Conservation (phyloP, 1,284 basidiomycete genomes). For the Laetiporus sulphureus region DNA sequence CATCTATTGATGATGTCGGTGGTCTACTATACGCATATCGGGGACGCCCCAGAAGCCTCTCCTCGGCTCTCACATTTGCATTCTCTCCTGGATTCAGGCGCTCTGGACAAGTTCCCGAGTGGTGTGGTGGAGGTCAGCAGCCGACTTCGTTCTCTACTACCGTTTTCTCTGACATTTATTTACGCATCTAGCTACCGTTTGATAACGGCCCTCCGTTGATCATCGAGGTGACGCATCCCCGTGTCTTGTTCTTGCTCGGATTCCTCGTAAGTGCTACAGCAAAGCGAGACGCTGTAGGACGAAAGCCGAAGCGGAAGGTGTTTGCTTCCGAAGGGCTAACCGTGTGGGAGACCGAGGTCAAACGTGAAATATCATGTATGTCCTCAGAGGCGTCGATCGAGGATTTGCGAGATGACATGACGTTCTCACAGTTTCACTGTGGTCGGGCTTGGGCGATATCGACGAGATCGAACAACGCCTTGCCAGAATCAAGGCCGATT, state of each 20-base stretch:
- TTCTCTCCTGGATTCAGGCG: constrained; percentile 52
- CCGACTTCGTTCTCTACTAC: neutral
- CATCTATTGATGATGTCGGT: constrained; percentile 53
- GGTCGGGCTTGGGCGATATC: constrained; percentile 46
- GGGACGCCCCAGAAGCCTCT: constrained; percentile 36
- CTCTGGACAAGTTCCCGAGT: constrained; percentile 37
- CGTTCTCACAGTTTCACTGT: constrained; percentile 31
- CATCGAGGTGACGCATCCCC: constrained; percentile 60
- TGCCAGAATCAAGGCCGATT: constrained; percentile 60
- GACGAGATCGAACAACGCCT: constrained; percentile 42
- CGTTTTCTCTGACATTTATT: too few species aligned
- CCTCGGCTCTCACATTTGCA: constrained; percentile 51
- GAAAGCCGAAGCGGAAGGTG: constrained; percentile 62
- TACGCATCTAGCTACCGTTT: constrained; percentile 27
- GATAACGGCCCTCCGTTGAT: constrained; percentile 36
- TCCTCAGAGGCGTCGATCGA: neutral
- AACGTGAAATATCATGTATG: constrained; percentile 31
- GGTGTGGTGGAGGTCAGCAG: constrained; percentile 45
- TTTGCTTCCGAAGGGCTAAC: constrained; percentile 61
- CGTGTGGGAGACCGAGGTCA: constrained; percentile 40
- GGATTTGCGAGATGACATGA: neutral
- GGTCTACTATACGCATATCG: constrained; percentile 51
- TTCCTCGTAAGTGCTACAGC: constrained; percentile 60
- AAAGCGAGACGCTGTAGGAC: constrained; percentile 64
- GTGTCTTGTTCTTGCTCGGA: constrained; percentile 51